Evolutionary conservation across 2,329 filamentous ascomycete genomes (phyloP), one percentile per base, ranked within the genome.

Genomic region (Dactylellina haptotyla): DNA sequence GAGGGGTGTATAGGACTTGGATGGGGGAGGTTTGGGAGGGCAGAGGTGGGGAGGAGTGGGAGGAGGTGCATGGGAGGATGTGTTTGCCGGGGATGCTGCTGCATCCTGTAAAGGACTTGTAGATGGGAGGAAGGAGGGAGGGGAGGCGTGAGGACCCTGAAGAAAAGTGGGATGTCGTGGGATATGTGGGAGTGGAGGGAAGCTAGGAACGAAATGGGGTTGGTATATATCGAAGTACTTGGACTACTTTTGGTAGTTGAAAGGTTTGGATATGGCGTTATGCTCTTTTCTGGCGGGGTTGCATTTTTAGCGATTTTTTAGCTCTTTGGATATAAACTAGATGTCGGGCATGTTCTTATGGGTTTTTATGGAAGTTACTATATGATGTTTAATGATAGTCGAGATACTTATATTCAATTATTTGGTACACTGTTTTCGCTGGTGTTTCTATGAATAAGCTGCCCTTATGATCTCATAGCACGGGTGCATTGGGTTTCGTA

Each of bases 51-150:
- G 90, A 93, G 80, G 66, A 51, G 50, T 73, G 69, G 58, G 75
- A 77, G 50, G 62, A 69, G 4, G 67, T 32, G 34, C 30, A 73
- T n/a, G 92, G 92, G 9, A 86, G 93, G 71, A 96, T 97, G 92
- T 97, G 93, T 82, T 82, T 97, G 41, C 92, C 93, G 5, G 91
- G 90, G 0, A 94, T 97, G 89, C 82, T 97, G 75, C 82, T 97
- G 75, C 93, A 97, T 84, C 93, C 93, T 0, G 86, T 97, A 59
- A 97, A 97, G 83, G 86, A 87, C 10, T 20, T 74, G 6, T 72
- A 34, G 18, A 3, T 23, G 46, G 8, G 8, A n/a, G n/a, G n/a
- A n/a, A n/a, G n/a, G n/a, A n/a, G n/a, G n/a, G n/a, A n/a, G n/a
- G n/a, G n/a, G n/a, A n/a, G n/a, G n/a, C n/a, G n/a, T n/a, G n/a